Evolutionary conservation across 2,329 filamentous ascomycete genomes (phyloP), one percentile per base, ranked within the genome.

Genomic region (Exophiala alcalophila): DNA sequence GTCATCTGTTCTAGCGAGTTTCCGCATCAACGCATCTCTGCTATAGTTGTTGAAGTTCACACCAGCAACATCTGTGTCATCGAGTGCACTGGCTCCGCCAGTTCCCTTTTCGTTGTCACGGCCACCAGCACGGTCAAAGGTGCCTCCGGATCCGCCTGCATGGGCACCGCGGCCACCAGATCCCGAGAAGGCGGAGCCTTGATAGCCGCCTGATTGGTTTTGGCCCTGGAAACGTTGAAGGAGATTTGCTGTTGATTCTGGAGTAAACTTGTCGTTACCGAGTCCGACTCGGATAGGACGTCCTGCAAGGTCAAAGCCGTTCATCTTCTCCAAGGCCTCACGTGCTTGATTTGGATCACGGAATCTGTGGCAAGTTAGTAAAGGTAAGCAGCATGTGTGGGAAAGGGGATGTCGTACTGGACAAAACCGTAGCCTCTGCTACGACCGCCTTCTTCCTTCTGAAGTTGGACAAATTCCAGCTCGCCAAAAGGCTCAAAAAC

Each of bases 41-140:
- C 88, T 95, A 74, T 94, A 96, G 69, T 96, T 96, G 78, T 89
- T 95, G 84, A 97, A 97, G 71, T 97, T 97, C 68, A 98, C 91
- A 62, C 92, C 92, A 37, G 86, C 88, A 63, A 98, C 92, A 66
- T 98, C 92, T 50, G 90, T 94, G 64, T 98, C 92, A 69, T 98
- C 92, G 38, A 98, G 75, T 59, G 92, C 92, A 70, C 90, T 95
- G 35, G 91, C 91, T 57, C 89, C 89, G 48, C 86, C 86, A 31
- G 86, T 80, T 55, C 80, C 79, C 68, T 96, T 95, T 61, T 95
- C 88, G 64, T 83, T 87, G 60, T 94, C 88, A 59, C 90, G 83
- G 55, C 84, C 87, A 55, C 88, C 86, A 46, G 89, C 86, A 60
- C 91, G 86, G 65, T 97, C 92, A 63, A 96, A 97, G 58, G 84